Evolutionary conservation across 129 eudicot genomes (phyloP), one percentile per base, ranked within the genome.

Genomic region (Erigeron canadensis): DNA sequence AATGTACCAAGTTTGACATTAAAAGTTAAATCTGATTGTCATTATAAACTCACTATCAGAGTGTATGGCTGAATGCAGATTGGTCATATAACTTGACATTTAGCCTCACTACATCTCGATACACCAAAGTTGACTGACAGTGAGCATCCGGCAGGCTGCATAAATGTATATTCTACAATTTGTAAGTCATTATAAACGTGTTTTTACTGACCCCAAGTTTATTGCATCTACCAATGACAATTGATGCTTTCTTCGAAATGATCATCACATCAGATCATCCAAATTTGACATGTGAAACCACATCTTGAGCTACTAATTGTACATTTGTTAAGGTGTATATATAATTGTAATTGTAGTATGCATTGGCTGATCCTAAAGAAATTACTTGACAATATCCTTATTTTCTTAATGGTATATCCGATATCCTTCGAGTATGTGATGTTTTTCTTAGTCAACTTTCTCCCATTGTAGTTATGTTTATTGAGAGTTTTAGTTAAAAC

Each of bases 81-180:
- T 80, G 69, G 56, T 69, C 19, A 39, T 21, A 4, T 40, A 56
- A 19, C 74, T 10, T 37, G 38, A 39, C 38, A 76, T 68, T 75
- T 47, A 46, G 44, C 43, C 71, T 12, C 19, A 67, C 48, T 47
- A 22, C 61, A 50, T 61, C 53, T 41, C 67, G 72, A 41, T 47
- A 62, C 47, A 41, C 9, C 9, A 13, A 42, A 22, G 73, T 79
- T 51, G 60, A 77, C 57, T 76, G 28, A 42, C 28, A 46, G 51
- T 57, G 72, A 71, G 70, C 45, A 37, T 61, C 23, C 12, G 69
- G 69, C 5, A 15, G 65, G 71, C 44, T 40, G 44, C 77, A 51
- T 70, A 65, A 77, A 56, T 61, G 67, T 75, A 67, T 59, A 71
- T 65, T 77, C 79, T 81, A 74, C 73, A 78, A 70, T 76, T 38